Conservation (phyloP, 306 rosid species). For the Glycine latifolia region DNA sequence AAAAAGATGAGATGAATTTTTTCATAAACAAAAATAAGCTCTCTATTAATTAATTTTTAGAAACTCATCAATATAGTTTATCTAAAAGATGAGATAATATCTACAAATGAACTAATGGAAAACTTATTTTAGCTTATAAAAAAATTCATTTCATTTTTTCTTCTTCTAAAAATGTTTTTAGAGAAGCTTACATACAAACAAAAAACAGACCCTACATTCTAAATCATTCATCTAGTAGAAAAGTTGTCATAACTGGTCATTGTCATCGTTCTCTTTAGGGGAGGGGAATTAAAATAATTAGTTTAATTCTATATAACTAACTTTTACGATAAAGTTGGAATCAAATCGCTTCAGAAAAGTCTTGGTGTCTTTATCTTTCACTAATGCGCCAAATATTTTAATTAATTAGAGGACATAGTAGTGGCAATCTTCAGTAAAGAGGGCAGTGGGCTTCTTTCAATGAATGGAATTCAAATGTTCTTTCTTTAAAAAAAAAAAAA, state of each 20-base stretch:
- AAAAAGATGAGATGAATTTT: no score
- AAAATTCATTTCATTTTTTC: no score
- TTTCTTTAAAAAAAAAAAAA: not conserved
- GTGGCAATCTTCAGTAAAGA: conserved; percentile 2
- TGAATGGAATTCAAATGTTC: not conserved
- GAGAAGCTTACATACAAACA: no score
- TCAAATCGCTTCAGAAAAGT: conserved; percentile 37
- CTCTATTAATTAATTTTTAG: no score
- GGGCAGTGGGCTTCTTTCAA: not conserved
- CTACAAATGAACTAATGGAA: no score
- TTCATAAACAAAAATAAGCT: no score
- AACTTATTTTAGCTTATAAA: no score
- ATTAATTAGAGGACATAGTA: not conserved
- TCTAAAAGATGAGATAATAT: no score
- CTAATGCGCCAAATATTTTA: conserved; percentile 38
- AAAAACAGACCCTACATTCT: no score
- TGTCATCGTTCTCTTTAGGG: conserved; percentile 30
- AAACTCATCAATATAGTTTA: no score
- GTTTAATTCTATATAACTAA: conserved; percentile 15
- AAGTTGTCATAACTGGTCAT: conserved; percentile 20
- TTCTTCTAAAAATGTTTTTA: no score
- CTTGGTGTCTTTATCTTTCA: conserved; percentile 37
- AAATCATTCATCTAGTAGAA: conserved; percentile 1
- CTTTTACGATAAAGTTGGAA: conserved; percentile 29
- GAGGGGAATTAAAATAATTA: not conserved